phyloP scores from a whole-genome alignment of 148 eudicot genomes.

The Nepenthes gracilis region DNA sequence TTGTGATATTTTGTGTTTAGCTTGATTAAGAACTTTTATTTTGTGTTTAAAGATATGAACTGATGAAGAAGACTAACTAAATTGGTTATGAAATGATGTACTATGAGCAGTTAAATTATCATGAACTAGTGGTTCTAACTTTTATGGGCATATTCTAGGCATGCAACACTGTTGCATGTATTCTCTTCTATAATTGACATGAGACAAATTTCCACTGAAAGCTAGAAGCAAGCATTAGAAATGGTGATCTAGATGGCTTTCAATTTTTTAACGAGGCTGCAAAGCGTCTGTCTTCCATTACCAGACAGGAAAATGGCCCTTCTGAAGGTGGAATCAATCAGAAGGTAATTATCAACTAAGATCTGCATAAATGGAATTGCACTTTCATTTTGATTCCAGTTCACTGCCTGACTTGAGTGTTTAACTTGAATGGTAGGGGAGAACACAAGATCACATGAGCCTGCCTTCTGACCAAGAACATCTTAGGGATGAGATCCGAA shows the following conservation, averaged over 20 bases:
- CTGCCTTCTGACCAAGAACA: constrained; percentile 39
- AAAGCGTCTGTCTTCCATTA: constrained; percentile 22
- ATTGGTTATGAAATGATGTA: background rate
- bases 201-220: constrained; percentile 19
- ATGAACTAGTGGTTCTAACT: background rate
- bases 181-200: background rate
- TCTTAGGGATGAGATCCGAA: constrained; percentile 33
- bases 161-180: background rate
- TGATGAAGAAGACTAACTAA: background rate
- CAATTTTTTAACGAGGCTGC: constrained; percentile 34
- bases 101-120: background rate
- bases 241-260: constrained; percentile 63
- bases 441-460: constrained; percentile 21
- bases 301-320: constrained; percentile 23
- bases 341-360: constrained; percentile 24
- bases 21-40: background rate
- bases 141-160: background rate
- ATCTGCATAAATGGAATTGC: background rate
- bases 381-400: background rate
- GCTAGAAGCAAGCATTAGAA: constrained; percentile 75
- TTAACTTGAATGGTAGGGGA: constrained; percentile 20
- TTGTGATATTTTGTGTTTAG: background rate
- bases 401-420: constrained; percentile 1
- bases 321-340: constrained; percentile 6
- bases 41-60: background rate